Evolutionary conservation across 768 basidiomycete genomes (phyloP), one percentile per base, ranked within the genome.

Genomic region (Amanita brunnescens): DNA sequence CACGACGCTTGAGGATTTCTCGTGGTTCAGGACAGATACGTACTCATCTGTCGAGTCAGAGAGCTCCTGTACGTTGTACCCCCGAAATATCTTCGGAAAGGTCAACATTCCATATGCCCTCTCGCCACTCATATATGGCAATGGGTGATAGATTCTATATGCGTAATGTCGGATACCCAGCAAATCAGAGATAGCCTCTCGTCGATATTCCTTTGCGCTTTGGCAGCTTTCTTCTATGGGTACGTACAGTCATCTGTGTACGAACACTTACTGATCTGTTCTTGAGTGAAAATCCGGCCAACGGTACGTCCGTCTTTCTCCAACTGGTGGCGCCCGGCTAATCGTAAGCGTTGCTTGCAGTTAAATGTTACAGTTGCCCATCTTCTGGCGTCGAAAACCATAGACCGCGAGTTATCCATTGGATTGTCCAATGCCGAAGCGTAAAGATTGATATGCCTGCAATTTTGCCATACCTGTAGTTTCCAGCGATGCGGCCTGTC

Each of bases 191-290:
- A 48, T 32, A 29, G 42, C 61, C 65, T 1, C 65, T 69, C 0
- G 68, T 86, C 49, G 74, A 73, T 55, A 62, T 85, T 14, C 67
- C 81, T 38, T 60, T 85, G 16, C 80, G 85, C 13, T 86, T 79
- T 57, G 75, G 73, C 10, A 80, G 76, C 59, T 69, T 67, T 48
- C 78, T 75, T 53, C 82, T 82, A 2, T 85, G 83, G 71, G 72
- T 73, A 45, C 52, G 67, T 57, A 6, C 18, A 7, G 10, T 44
- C 29, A 30, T 13, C 30, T 34, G 8, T 16, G 10, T 6, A 1
- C n/a, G 8, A 24, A 20, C 32, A n/a, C 13, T n/a, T 10, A 24
- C 7, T 10, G 14, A 18, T 29, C n/a, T n/a, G n/a, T n/a, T n/a
- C n/a, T n/a, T n/a, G n/a, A n/a, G n/a, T n/a, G n/a, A n/a, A n/a